Conservation (phyloP, 2,329 filamentous ascomycete genomes). For the Paecilomyces niveus region DNA sequence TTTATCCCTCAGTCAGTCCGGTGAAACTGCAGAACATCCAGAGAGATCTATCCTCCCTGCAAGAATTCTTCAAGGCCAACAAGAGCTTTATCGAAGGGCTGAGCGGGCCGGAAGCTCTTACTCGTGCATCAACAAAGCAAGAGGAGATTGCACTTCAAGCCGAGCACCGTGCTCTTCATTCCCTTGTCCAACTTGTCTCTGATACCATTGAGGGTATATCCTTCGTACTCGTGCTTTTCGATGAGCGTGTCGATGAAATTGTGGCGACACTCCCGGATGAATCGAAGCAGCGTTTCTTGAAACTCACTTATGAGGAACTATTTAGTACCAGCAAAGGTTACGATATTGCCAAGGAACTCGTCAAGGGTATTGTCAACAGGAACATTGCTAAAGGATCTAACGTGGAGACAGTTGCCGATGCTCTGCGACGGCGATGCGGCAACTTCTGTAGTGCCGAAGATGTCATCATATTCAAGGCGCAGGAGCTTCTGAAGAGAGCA, state of each 20-base stretch:
- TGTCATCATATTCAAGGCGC: constrained; percentile 96
- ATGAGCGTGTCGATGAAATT: constrained; percentile 87
- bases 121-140: constrained; percentile 69
- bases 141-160: constrained; percentile 89
- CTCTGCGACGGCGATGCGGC: constrained; percentile 82
- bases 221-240: constrained; percentile 89
- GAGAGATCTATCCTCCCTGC: constrained; percentile 68
- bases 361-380: constrained; percentile 95
- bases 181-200: constrained; percentile 74
- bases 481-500: constrained; percentile 86
- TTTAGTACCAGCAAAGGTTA: constrained; percentile 75
- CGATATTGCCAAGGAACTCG: constrained; percentile 84
- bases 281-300: constrained; percentile 61
- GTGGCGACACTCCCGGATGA: constrained; percentile 66
- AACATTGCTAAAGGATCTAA: constrained; percentile 97
- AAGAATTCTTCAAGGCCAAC: constrained; percentile 80
- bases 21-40: constrained; percentile 70
- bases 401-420: constrained; percentile 93
- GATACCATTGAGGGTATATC: constrained; percentile 95
- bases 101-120: constrained; percentile 81
- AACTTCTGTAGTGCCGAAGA: constrained; percentile 97
- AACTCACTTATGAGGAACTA: constrained; percentile 79
- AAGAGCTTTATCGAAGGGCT: constrained; percentile 87
- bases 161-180: constrained; percentile 87
- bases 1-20: constrained; percentile 60